phyloP scores from a whole-genome alignment of 371 early-diverging fungal genomes.

The Rhizopus stolonifer region DNA sequence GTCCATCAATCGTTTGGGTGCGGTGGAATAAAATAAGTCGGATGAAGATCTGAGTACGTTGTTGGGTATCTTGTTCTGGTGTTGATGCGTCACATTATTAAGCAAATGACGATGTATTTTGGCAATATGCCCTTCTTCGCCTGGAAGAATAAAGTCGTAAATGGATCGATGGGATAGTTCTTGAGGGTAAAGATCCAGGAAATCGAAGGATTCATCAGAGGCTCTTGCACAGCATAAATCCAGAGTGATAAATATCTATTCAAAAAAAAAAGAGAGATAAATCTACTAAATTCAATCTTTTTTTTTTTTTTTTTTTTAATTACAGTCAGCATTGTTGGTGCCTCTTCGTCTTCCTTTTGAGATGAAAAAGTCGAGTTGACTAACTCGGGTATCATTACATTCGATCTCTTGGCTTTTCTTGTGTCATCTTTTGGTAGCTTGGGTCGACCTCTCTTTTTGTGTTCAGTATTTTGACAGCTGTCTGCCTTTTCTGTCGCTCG shows the following conservation, averaged over 20 bases:
- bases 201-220: conserved; percentile 21
- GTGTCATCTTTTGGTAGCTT: conserved; percentile 18
- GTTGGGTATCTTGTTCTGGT: conserved; percentile 2
- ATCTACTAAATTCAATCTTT: neutral
- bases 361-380: conserved; percentile 6
- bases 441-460: conserved; percentile 30
- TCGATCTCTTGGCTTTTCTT: conserved; percentile 11
- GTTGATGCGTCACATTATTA: conserved; percentile 17
- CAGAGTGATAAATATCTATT: conserved; percentile 21
- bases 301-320: no score
- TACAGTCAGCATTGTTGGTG: neutral
- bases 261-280: neutral
- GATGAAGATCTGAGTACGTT: conserved; percentile 13
- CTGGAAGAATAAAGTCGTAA: conserved; percentile 25
- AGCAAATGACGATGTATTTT: conserved; percentile 13
- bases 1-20: neutral
- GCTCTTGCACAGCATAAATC: conserved; percentile 28
- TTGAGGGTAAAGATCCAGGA: conserved; percentile 23
- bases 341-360: neutral
- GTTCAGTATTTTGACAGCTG: conserved; percentile 21
- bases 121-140: conserved; percentile 5
- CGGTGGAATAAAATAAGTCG: conserved; percentile 6
- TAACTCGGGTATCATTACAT: conserved; percentile 2
- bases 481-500: conserved; percentile 20
- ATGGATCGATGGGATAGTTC: conserved; percentile 27